phyloP scores from a whole-genome alignment of 2,329 filamentous ascomycete genomes.

The Alternaria arbusti region DNA sequence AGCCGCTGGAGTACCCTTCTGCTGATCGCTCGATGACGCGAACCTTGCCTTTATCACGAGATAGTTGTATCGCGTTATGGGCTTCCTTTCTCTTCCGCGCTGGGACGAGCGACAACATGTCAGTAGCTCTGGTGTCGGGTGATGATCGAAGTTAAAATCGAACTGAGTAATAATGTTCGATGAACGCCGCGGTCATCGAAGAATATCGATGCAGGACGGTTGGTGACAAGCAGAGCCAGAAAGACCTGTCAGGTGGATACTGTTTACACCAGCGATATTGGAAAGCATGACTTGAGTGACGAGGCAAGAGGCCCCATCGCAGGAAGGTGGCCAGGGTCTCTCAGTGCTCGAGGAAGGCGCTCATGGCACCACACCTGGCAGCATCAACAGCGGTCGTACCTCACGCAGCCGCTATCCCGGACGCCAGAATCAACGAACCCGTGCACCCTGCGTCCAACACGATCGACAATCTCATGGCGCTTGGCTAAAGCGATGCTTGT shows the following conservation, averaged over 20 bases:
- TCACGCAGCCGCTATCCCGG: background rate
- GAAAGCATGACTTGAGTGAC: background rate
- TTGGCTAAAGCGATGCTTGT: constrained; percentile 10
- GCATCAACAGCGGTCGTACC: background rate
- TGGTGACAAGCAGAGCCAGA: background rate
- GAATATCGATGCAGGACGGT: background rate
- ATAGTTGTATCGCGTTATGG: constrained; percentile 22
- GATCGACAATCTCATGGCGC: constrained; percentile 3
- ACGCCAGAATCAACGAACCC: background rate
- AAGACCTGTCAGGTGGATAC: background rate
- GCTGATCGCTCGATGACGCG: constrained; percentile 38
- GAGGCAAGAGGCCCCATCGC: background rate
- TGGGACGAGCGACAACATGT: constrained; percentile 42
- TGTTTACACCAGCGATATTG: background rate
- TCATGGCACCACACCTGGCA: background rate
- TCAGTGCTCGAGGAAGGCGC: background rate
- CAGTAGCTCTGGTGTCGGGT: constrained; percentile 1
- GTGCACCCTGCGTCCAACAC: background rate
- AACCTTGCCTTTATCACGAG: constrained; percentile 41
- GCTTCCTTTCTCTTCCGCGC: constrained; percentile 42
- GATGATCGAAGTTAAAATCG: background rate
- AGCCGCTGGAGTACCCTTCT: constrained; percentile 13
- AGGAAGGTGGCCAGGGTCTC: background rate
- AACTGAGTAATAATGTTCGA: constrained; percentile 6
- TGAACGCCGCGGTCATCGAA: background rate